Base-by-base conservation (phyloP, 2,329 filamentous ascomycete species). In the Colletotrichum caudatum region DNA sequence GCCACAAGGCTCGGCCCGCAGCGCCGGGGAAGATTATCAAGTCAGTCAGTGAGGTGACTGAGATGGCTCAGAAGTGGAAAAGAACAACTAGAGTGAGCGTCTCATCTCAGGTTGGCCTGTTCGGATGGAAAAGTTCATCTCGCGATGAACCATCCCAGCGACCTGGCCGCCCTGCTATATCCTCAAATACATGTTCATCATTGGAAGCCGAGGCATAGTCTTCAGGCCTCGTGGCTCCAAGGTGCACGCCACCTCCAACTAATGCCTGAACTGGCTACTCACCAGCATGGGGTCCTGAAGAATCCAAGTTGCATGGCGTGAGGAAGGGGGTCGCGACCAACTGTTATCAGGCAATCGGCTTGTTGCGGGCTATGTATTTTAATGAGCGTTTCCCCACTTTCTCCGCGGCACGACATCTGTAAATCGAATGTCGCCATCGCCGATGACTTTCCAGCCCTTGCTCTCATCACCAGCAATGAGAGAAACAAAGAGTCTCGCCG, bases 1-100 rank as follows among this genome's bases (percentile, higher is more conserved):
- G 78, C 46, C 77, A 84, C 61, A 81, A 78, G 75, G 73, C 76
- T n/a, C 85, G 83, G 83, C 66, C 76, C 12, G 81, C 81, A 1
- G 83, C 82, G 1, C 78, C 75, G 58, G 78, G 78, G 5, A 74
- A 66, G 18, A 81, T 82, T 33, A 64, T 76, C 44, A 75, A 75
- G 56, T 70, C 75, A 16, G 81, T 82, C 23, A 65, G 68, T 11
- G 73, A 75, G 35, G 64, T 72, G 12, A 74, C 74, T 60, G 70
- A 74, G 46, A 41, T 76, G 56, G 74, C 51, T 12, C 54, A 56
- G 33, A 33, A 53, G 9, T 70, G 63, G 65, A 69, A 57, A 5
- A 39, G 2, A 11, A 1, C 7, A 9, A 1, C 5, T 7, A 12
- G 11, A 3, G 7, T 62, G 11, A 11, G 5, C 48, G 2, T 39